A percentile compares a stretch with the other conserved stretches of the same genome.
Conservation (phyloP, 1,139 yeast genomes). For the Blastobotrys niveus region DNA sequence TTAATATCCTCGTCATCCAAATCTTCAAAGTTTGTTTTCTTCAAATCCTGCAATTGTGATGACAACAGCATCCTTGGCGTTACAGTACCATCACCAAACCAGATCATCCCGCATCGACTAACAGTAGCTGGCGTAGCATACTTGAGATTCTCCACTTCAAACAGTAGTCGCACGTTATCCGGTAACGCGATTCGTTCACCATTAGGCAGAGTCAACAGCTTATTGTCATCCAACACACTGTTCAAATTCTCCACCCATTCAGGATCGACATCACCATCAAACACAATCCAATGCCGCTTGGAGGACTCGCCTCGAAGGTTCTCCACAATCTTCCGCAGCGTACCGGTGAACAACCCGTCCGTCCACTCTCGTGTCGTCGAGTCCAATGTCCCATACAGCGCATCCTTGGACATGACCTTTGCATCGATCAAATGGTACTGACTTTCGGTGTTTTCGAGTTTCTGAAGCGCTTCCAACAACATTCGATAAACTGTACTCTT, state of each 20-base stretch:
- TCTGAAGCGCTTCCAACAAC: slow-evolving; percentile 44
- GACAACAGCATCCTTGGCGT: slow-evolving; percentile 28
- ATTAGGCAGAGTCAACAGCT: slow-evolving; percentile 72
- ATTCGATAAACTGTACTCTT: slow-evolving; percentile 55
- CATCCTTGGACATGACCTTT: slow-evolving; percentile 61
- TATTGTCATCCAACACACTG: slow-evolving; percentile 87
- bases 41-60: slow-evolving; percentile 21
- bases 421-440: slow-evolving; percentile 57
- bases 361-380: slow-evolving; percentile 83
- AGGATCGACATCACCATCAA: slow-evolving; percentile 94
- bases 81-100: slow-evolving; percentile 48
- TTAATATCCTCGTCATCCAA: slow-evolving; percentile 28
- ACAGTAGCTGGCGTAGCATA: slow-evolving; percentile 87
- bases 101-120: slow-evolving; percentile 87
- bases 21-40: slow-evolving; percentile 24
- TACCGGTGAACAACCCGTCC: slow-evolving; percentile 76
- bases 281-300: slow-evolving; percentile 68
- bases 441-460: slow-evolving; percentile 38
- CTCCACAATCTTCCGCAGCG: slow-evolving; percentile 54
- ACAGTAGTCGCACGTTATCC: slow-evolving; percentile 54
- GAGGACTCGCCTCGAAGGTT: slow-evolving; percentile 55
- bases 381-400: slow-evolving; percentile 68
- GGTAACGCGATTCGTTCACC: slow-evolving; percentile 81
- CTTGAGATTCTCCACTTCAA: slow-evolving; percentile 66
- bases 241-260: slow-evolving; percentile 90